Conservation (phyloP, 805 yeast genomes). For the Yamadazyma tumulicola region DNA sequence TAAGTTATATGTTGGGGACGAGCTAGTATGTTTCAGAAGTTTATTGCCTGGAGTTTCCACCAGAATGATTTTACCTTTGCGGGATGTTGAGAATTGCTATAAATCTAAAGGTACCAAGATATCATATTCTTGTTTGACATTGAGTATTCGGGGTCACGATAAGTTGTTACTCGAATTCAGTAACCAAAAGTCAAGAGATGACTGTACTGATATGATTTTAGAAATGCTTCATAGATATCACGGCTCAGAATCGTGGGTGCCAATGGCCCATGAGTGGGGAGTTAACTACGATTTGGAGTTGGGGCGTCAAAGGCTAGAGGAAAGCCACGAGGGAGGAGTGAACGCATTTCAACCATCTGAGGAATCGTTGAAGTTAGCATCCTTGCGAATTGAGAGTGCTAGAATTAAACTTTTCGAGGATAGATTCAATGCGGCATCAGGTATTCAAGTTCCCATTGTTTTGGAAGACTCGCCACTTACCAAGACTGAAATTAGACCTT, state of each 20-base stretch:
- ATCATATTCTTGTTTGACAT: constrained; percentile 63
- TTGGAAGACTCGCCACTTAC: constrained; percentile 61
- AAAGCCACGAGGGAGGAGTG: not conserved
- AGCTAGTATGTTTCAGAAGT: constrained; percentile 75
- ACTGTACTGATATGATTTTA: constrained; percentile 55
- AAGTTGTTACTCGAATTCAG: constrained; percentile 77
- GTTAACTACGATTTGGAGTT: constrained; percentile 16
- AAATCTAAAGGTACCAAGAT: constrained; percentile 68
- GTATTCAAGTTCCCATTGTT: constrained; percentile 64
- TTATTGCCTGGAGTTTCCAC: constrained; percentile 74
- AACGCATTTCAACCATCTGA: constrained; percentile 1
- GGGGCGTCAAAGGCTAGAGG: constrained; percentile 13
- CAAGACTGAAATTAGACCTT: constrained; percentile 51
- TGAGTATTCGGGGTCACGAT: constrained; percentile 71
- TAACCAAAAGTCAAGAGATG: constrained; percentile 62
- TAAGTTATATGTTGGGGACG: constrained; percentile 67
- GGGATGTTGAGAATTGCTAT: constrained; percentile 66
- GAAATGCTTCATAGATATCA: constrained; percentile 46
- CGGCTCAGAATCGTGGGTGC: constrained; percentile 19
- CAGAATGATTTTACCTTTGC: constrained; percentile 76
- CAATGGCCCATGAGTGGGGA: constrained; percentile 25
- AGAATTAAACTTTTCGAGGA: constrained; percentile 66
- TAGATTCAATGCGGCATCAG: constrained; percentile 54
- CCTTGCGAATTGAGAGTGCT: constrained; percentile 46
- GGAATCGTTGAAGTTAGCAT: constrained; percentile 16